Evolutionary conservation across 495 filamentous ascomycete genomes (phyloP).

Genomic region (Tuber brumale): DNA sequence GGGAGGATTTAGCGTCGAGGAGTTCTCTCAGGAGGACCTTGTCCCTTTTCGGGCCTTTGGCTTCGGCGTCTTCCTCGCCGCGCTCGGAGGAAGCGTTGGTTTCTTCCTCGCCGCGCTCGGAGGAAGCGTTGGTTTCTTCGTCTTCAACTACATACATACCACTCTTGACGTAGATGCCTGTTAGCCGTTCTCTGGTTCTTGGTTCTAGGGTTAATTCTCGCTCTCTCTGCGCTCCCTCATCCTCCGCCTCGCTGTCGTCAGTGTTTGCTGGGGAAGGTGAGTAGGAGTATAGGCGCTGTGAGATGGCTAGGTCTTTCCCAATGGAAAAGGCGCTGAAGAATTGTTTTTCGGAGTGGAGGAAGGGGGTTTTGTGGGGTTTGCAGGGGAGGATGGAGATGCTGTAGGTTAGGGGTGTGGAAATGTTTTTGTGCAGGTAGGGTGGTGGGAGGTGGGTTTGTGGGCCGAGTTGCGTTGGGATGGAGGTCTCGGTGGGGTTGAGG

Average conservation of each 20-base stretch:
- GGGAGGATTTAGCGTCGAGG: not conserved
- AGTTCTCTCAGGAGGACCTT: not conserved
- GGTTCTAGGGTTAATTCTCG: not conserved
- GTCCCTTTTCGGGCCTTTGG: not conserved
- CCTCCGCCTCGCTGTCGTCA: not conserved
- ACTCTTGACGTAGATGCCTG: not conserved
- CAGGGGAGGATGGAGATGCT: no score
- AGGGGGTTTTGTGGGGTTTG: no score
- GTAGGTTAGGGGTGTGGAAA: no score
- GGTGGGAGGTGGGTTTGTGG: no score
- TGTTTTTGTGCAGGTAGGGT: no score
- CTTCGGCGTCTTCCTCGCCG: not conserved
- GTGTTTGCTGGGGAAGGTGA: not conserved
- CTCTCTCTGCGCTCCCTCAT: not conserved
- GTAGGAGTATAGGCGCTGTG: constrained; percentile 25
- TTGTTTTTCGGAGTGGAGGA: no score
- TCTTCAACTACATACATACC: constrained; percentile 3
- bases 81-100: not conserved
- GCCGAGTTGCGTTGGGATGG: no score
- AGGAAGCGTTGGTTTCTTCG: constrained; percentile 1
- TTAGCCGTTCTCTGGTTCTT: not conserved
- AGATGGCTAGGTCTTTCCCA: constrained; percentile 17
- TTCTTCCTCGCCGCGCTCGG: not conserved
- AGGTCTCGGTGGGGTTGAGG: no score
- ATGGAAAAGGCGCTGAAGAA: not conserved